Percentiles rank a stretch among this genome's conserved stretches.
Conservation (phyloP, 495 filamentous ascomycete genomes). For the Tuber indicum region DNA sequence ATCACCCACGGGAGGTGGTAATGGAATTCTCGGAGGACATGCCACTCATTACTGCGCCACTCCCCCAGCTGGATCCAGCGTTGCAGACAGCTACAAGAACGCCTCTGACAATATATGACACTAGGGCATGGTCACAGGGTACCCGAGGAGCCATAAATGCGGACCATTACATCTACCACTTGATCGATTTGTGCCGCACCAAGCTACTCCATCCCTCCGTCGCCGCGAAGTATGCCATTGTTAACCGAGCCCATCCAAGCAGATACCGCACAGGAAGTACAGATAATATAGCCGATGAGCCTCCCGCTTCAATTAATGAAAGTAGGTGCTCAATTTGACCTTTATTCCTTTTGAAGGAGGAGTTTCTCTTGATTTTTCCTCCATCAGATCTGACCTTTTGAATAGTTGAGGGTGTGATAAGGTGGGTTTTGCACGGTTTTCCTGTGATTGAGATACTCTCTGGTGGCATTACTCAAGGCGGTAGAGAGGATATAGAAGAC, state of each 20-base stretch:
- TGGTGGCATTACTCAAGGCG: background rate
- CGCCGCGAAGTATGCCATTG: slow-evolving; percentile 21
- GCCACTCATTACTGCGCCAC: slow-evolving; percentile 15
- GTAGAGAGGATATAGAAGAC: background rate
- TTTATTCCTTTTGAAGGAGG: background rate
- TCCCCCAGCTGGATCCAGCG: background rate
- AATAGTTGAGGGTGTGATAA: slow-evolving; percentile 21
- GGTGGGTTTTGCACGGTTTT: slow-evolving; percentile 19
- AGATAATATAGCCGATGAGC: slow-evolving; percentile 20
- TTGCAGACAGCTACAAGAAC: slow-evolving; percentile 9
- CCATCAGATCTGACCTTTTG: background rate
- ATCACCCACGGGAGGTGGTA: slow-evolving; percentile 19
- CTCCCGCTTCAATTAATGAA: slow-evolving; percentile 15
- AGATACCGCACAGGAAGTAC: slow-evolving; percentile 15
- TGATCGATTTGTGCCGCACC: slow-evolving; percentile 6
- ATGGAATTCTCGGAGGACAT: slow-evolving; percentile 15
- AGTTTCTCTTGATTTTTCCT: background rate
- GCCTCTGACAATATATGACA: slow-evolving; percentile 20
- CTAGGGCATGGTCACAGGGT: slow-evolving; percentile 4
- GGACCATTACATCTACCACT: slow-evolving; percentile 15
- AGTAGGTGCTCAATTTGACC: slow-evolving; percentile 3
- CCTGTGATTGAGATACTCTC: slow-evolving; percentile 20
- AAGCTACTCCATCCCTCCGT: slow-evolving; percentile 15
- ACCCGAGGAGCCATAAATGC: background rate
- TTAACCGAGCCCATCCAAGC: slow-evolving; percentile 22